phyloP scores from a whole-genome alignment of 371 early-diverging fungal genomes.

The Rhizopus arrhizus region DNA sequence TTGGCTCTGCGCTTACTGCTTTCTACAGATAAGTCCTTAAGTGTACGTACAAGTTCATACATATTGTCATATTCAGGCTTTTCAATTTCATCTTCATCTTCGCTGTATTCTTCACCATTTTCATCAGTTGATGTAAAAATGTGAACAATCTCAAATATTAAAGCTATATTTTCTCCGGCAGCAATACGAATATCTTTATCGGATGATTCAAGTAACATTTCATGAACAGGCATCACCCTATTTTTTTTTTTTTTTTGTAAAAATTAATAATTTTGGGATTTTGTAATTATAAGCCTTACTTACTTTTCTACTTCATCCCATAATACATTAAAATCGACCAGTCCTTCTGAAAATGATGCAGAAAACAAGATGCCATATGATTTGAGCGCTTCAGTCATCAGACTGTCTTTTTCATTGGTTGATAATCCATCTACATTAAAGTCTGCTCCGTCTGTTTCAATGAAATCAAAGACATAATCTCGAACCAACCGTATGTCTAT shows the following conservation, averaged over 20 bases:
- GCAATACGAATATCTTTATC: slow-evolving; percentile 73
- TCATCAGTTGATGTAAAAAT: slow-evolving; percentile 20
- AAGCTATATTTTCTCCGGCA: slow-evolving; percentile 76
- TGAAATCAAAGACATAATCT: slow-evolving; percentile 43
- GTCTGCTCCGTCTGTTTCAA: slow-evolving; percentile 48
- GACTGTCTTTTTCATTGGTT: slow-evolving; percentile 28
- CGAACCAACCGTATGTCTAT: slow-evolving; percentile 51
- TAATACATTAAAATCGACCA: slow-evolving; percentile 40
- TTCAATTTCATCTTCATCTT: slow-evolving; percentile 40
- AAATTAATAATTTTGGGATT: not conserved
- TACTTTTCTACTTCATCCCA: slow-evolving; percentile 58
- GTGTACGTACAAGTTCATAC: slow-evolving; percentile 58
- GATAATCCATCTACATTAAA: slow-evolving; percentile 37
- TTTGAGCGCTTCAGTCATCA: slow-evolving; percentile 48
- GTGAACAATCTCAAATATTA: slow-evolving; percentile 62
- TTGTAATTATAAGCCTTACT: not conserved
- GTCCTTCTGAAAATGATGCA: slow-evolving; percentile 47
- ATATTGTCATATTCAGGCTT: slow-evolving; percentile 58
- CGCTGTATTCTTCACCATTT: slow-evolving; percentile 32
- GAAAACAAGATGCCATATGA: slow-evolving; percentile 58
- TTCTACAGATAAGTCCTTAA: slow-evolving; percentile 61
- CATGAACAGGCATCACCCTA: slow-evolving; percentile 50
- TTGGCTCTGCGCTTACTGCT: slow-evolving; percentile 63
- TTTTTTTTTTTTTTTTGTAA: slow-evolving; percentile 1
- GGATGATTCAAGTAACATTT: slow-evolving; percentile 60